Conservation (phyloP, 345 rosid species). For the Corchorus capsularis region DNA sequence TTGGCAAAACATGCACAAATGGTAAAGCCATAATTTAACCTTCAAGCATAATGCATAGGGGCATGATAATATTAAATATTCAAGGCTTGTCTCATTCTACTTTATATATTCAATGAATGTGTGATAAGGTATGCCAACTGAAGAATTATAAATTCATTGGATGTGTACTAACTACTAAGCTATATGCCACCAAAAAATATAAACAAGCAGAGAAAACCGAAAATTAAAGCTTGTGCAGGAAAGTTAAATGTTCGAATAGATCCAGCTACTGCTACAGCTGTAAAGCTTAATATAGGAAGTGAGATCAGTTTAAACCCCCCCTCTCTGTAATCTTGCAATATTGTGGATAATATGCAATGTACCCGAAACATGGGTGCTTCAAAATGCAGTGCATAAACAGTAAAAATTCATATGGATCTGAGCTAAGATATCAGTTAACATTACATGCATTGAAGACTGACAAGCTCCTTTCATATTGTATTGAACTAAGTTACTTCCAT, state of each 20-base stretch:
- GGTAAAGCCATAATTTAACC: not conserved
- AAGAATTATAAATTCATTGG: not conserved
- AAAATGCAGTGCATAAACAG: not conserved
- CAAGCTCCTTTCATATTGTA: not conserved
- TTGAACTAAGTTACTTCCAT: not conserved
- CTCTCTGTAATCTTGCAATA: not conserved
- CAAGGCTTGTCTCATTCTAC: not conserved
- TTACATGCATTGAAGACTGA: not conserved
- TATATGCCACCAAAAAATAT: not conserved
- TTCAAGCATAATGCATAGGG: not conserved
- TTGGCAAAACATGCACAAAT: constrained; percentile 8
- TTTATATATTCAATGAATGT: not conserved
- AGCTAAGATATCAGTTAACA: not conserved
- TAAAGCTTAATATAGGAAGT: not conserved
- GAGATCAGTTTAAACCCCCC: not conserved
- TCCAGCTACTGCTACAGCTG: not conserved
- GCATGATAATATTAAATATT: constrained; percentile 11
- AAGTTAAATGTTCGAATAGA: not conserved
- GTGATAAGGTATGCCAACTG: not conserved
- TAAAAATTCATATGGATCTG: not conserved
- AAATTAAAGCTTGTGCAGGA: not conserved
- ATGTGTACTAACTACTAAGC: not conserved
- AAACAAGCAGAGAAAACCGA: not conserved
- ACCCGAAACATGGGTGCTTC: not conserved
- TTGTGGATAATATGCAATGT: constrained; percentile 22